A percentile compares a stretch with the other conserved stretches of the same genome.
Evolutionary conservation across 768 basidiomycete species (phyloP).

Genomic region (Xerocomellus dryophilus): DNA sequence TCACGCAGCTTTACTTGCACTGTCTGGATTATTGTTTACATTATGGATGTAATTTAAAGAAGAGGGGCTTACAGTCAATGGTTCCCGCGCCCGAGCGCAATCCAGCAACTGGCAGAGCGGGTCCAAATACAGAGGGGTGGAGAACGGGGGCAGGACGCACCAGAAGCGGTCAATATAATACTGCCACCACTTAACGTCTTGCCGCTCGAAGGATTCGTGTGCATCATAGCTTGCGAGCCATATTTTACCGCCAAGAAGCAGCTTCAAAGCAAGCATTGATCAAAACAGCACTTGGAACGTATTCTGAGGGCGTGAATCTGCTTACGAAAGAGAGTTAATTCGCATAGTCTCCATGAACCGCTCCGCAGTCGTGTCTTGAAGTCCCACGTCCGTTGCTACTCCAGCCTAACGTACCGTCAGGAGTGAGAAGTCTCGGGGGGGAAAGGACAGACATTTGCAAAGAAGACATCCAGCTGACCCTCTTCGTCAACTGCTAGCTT

Average conservation of each 20-base stretch:
- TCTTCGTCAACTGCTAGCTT: conserved; percentile 73
- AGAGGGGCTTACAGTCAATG: conserved; percentile 61
- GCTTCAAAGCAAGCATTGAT: conserved; percentile 37
- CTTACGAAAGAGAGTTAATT: conserved; percentile 68
- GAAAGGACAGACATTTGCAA: conserved; percentile 71
- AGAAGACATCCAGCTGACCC: conserved; percentile 89
- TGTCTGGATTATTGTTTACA: conserved; percentile 50
- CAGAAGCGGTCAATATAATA: conserved; percentile 84
- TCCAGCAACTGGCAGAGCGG: conserved; percentile 65
- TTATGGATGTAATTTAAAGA: background rate
- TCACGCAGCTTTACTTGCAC: conserved; percentile 91
- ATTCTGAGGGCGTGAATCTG: conserved; percentile 2
- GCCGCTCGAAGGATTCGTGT: conserved; percentile 60
- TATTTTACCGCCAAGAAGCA: conserved; percentile 89
- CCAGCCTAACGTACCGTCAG: conserved; percentile 55
- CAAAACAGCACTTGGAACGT: background rate
- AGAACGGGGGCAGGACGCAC: conserved; percentile 38
- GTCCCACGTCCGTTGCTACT: conserved; percentile 40
- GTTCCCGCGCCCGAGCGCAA: conserved; percentile 79
- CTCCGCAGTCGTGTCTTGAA: conserved; percentile 58
- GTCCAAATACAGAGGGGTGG: background rate
- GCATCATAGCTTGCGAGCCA: conserved; percentile 78
- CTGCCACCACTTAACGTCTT: conserved; percentile 73
- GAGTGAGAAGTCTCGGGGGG: background rate
- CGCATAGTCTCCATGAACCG: conserved; percentile 74